Evolutionary conservation across 176 grass and related monocot genomes (phyloP).

Genomic region (Aegilops speltoides): DNA sequence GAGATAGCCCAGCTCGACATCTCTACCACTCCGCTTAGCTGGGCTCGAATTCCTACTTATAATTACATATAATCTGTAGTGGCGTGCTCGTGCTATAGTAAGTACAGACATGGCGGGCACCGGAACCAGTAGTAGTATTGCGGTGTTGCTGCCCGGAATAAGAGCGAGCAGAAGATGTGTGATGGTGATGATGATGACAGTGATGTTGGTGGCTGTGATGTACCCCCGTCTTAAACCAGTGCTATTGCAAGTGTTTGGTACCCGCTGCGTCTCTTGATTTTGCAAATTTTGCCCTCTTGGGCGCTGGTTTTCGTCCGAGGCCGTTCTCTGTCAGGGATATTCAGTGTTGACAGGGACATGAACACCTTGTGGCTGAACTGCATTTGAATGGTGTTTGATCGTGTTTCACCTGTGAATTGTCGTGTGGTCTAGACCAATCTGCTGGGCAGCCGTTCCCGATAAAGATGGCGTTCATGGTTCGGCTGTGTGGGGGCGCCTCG

Average conservation of each 20-base stretch:
- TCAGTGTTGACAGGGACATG: neutral
- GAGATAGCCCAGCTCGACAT: conserved; percentile 1
- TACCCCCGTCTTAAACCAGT: neutral
- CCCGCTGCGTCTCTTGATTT: neutral
- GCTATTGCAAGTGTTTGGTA: conserved; percentile 10
- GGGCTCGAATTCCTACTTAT: neutral
- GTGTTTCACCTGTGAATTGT: neutral
- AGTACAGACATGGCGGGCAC: conserved; percentile 27
- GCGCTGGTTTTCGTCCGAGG: neutral
- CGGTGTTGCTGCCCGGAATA: conserved; percentile 45
- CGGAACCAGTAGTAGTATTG: neutral
- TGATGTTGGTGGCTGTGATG: neutral
- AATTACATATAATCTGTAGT: neutral
- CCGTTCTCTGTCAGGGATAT: neutral
- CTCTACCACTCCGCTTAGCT: conserved; percentile 32
- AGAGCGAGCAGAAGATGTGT: conserved; percentile 22
- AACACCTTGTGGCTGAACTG: neutral
- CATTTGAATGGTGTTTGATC: neutral
- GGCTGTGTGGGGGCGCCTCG: neutral
- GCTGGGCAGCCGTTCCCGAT: neutral
- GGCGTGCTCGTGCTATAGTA: conserved; percentile 21
- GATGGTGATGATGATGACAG: neutral
- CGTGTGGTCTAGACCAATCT: neutral
- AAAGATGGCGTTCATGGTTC: neutral
- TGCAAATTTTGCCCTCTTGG: neutral